Conservation (phyloP, 306 rosid genomes). For the Psophocarpus tetragonolobus region DNA sequence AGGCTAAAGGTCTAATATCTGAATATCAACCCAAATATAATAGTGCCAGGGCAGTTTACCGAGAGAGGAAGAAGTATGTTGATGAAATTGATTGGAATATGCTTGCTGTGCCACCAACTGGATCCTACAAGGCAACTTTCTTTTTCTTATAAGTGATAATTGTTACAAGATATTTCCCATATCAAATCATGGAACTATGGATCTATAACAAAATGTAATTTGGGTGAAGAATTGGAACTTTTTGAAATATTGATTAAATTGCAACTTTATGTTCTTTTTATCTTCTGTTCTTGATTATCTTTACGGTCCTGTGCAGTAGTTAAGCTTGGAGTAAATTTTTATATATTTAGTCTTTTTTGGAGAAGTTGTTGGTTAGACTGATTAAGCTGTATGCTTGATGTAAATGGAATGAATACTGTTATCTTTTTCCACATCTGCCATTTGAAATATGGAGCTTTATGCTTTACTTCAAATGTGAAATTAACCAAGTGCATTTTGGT, state of each 20-base stretch:
- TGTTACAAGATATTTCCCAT: conserved; percentile 24
- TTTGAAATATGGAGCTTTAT: conserved; percentile 16
- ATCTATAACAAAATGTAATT: not conserved
- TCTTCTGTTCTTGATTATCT: not conserved
- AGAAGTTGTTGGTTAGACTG: not conserved
- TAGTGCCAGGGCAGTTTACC: conserved; percentile 93
- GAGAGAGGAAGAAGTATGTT: conserved; percentile 87
- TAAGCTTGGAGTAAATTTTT: not conserved
- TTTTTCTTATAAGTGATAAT: not conserved
- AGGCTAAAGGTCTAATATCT: conserved; percentile 94
- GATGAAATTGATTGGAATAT: conserved; percentile 90
- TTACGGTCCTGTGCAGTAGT: conserved; percentile 3
- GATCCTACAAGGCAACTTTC: conserved; percentile 75
- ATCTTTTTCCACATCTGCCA: not conserved
- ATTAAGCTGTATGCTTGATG: conserved; percentile 7
- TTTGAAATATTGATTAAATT: conserved; percentile 17
- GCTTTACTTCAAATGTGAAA: not conserved
- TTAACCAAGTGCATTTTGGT: not conserved
- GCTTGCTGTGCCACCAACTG: conserved; percentile 96
- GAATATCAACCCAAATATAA: conserved; percentile 91
- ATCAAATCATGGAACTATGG: conserved; percentile 26
- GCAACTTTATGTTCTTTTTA: not conserved
- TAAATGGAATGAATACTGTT: conserved; percentile 13
- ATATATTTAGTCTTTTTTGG: not conserved
- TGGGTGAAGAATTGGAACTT: not conserved